These are phyloP conservation scores for Limnanthes douglasii DNA, from an alignment of 345 rosid genomes.

Conservation along the genomic window DNA sequence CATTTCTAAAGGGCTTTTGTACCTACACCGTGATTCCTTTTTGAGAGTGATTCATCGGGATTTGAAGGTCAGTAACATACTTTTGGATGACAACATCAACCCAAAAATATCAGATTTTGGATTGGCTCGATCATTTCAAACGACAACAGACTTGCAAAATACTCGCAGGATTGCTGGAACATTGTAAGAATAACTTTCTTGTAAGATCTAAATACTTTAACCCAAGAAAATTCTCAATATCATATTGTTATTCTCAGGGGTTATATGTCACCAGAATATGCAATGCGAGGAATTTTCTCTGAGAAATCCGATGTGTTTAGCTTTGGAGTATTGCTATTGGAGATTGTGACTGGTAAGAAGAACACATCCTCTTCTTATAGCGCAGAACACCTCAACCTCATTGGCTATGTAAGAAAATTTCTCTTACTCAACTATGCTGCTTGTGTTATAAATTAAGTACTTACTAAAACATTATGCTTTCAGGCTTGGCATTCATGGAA, in stretches of 20 bases:
- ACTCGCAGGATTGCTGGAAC: constrained; percentile 32
- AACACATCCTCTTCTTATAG: constrained; percentile 18
- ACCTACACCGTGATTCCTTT: constrained; percentile 39
- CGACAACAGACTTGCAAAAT: constrained; percentile 23
- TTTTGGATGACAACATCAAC: constrained; percentile 31
- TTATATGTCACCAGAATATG: constrained; percentile 38
- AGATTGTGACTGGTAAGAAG: constrained; percentile 25
- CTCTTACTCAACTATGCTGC: neutral
- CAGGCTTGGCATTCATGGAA: constrained; percentile 30
- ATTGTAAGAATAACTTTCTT: too few relatives aligned
- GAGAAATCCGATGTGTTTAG: constrained; percentile 31
- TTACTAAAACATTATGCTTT: neutral
- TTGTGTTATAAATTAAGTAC: constrained; percentile 6
- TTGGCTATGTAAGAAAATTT: constrained; percentile 16
- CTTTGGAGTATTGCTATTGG: constrained; percentile 26
- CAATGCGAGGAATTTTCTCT: constrained; percentile 24
- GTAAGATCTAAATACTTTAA: too few relatives aligned
- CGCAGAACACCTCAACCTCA: constrained; percentile 11
- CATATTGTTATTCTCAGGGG: constrained; percentile 13
- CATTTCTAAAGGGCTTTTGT: constrained; percentile 28
- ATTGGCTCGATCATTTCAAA: constrained; percentile 22
- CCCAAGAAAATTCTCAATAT: too few relatives aligned
- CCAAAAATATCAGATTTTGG: constrained; percentile 39
- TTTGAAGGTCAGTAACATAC: constrained; percentile 29
- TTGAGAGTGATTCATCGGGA: constrained; percentile 34